Evolutionary conservation across 1,284 basidiomycete species (phyloP), one percentile per base, ranked within the genome.

Genomic region (Sporisorium exsertum): DNA sequence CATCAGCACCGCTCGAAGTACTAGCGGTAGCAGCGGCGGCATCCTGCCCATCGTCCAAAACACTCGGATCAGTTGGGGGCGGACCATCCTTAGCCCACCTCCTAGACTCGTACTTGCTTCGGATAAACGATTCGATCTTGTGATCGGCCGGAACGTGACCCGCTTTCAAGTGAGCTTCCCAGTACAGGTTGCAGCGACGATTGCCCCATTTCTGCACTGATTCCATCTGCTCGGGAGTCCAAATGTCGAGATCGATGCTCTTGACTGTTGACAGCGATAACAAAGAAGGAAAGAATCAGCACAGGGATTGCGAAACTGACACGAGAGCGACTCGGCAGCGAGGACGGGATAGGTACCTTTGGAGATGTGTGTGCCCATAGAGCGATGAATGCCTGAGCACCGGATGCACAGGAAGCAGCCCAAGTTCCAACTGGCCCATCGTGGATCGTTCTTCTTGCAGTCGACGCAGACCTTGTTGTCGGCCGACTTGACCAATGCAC

Each of bases 391-490:
- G 35, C 96, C 96, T n/a, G 95, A 97, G 87, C 96, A 99, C 67
- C 96, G 90, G 79, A 99, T 98, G 86, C 96, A 99, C 43, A 97
- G 88, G 85, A 94, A 97, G 3, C 94, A 92, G 33, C 95, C 95
- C 32, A 98, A 87, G 86, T 98, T 99, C 94, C 95, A 97, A 2
- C 94, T 95, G 22, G 96, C 96, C 96, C 96, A 99, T 84, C 96
- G 89, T 42, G 96, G 94, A 88, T 98, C 96, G 53, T 65, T 75
- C 47, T 81, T 77, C 64, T 76, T 73, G 77, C 84, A 83, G 67
- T 86, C 86, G 13, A 81, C 82, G 81, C 95, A 97, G 22, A 92
- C 86, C 87, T 96, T 98, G 88, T 98, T 99, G 77, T 96, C 94
- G 24, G 93, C 92, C 54, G 88, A 88, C 86, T 84, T 85, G 50